Conservation (phyloP, 2,329 filamentous ascomycete genomes). For the Daldinia sp. region DNA sequence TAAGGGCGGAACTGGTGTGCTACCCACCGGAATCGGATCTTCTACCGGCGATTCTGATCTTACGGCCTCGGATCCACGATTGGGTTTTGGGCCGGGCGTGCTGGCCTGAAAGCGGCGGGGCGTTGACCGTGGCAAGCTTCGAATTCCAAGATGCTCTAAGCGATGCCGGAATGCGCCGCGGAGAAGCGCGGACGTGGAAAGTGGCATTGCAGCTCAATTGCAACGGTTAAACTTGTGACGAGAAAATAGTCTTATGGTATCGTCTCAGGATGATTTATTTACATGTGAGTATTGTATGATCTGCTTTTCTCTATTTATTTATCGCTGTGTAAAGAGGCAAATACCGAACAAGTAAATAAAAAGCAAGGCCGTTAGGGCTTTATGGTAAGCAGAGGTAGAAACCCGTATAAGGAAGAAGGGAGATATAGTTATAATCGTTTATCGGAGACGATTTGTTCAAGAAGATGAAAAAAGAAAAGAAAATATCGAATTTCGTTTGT, state of each 20-base stretch:
- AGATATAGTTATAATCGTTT: not conserved
- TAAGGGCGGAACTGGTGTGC: conserved; percentile 55
- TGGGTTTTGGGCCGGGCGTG: conserved; percentile 22
- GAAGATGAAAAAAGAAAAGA: too few species aligned
- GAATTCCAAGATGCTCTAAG: conserved; percentile 30
- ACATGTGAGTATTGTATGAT: not conserved
- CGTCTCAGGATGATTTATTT: too few species aligned
- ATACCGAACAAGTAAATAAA: not conserved
- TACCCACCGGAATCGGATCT: conserved; percentile 58
- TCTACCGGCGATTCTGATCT: conserved; percentile 37
- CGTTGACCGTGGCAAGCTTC: conserved; percentile 30
- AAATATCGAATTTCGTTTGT: not conserved
- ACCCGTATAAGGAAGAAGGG: not conserved
- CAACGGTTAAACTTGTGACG: not conserved
- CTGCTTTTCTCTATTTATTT: not conserved
- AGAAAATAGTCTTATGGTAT: not conserved
- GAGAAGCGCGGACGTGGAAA: conserved; percentile 24
- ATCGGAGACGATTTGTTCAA: too few species aligned
- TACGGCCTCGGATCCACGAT: conserved; percentile 12
- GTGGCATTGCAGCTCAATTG: conserved; percentile 17
- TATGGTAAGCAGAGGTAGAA: too few species aligned
- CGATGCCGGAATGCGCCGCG: conserved; percentile 44
- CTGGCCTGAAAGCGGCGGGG: conserved; percentile 44
- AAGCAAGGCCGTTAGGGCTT: not conserved
- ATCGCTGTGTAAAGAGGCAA: not conserved